Conservation (phyloP, 2,329 filamentous ascomycete species). For the Neurospora crassa region DNA sequence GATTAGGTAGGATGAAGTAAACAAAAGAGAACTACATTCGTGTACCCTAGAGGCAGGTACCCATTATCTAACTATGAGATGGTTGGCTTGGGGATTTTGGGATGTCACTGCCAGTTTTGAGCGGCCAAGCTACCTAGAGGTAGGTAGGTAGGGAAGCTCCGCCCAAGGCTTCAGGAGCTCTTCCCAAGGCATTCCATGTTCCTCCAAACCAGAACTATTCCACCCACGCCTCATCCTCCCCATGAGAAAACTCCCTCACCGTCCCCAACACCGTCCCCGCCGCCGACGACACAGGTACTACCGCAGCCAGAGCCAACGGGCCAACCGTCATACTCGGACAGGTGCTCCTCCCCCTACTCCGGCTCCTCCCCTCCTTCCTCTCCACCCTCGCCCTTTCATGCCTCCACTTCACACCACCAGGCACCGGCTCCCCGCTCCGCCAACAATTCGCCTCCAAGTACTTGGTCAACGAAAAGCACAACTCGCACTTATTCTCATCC, state of each 20-base stretch:
- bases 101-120: neutral
- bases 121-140: neutral
- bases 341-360: neutral
- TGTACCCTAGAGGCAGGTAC: neutral
- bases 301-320: neutral
- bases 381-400: neutral
- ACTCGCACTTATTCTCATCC: neutral
- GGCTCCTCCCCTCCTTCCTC: neutral
- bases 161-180: fast-evolving
- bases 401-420: neutral
- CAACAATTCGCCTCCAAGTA: neutral
- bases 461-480: neutral
- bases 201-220: neutral
- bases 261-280: neutral
- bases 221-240: neutral
- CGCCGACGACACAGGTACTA: neutral
- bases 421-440: neutral
- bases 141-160: neutral
- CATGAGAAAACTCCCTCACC: neutral
- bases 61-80: no score
- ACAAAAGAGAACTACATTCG: neutral
- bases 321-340: neutral
- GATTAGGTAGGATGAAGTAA: neutral
- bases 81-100: no score
- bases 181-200: no score